phyloP scores from a whole-genome alignment of 1,284 basidiomycete genomes.

The Caloboletus firmus region DNA sequence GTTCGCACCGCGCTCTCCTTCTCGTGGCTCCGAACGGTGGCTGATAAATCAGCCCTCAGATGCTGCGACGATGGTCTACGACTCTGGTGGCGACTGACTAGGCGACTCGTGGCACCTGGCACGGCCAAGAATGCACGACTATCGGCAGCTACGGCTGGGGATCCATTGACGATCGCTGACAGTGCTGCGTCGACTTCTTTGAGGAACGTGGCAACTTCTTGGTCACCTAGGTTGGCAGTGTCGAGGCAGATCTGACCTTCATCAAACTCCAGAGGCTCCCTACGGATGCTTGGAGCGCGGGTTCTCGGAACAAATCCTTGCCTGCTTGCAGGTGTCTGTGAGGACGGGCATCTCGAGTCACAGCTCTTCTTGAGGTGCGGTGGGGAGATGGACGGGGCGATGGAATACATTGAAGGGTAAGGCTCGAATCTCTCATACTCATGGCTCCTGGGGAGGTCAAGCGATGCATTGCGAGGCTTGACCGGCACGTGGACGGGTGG shows the following conservation, averaged over 20 bases:
- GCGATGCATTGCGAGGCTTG: conserved; percentile 32
- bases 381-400: conserved; percentile 32
- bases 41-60: conserved; percentile 32
- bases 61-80: conserved; percentile 33
- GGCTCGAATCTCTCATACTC: conserved; percentile 31
- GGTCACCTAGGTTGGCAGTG: conserved; percentile 32
- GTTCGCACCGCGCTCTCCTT: conserved; percentile 28
- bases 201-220: conserved; percentile 34
- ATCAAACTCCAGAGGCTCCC: conserved; percentile 33
- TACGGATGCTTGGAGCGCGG: conserved; percentile 31
- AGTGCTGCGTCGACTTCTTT: conserved; percentile 33
- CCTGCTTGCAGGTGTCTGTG: conserved; percentile 30
- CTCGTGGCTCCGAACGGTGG: conserved; percentile 30
- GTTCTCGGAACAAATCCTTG: conserved; percentile 26
- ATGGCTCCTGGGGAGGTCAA: conserved; percentile 28
- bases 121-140: conserved; percentile 34
- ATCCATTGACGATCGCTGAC: conserved; percentile 26
- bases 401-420: conserved; percentile 33
- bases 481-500: conserved; percentile 32
- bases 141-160: conserved; percentile 33
- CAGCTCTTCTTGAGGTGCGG: conserved; percentile 25
- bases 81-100: conserved; percentile 30
- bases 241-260: conserved; percentile 34
- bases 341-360: conserved; percentile 24
- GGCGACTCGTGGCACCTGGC: conserved; percentile 26